phyloP scores from a whole-genome alignment of 441 rosid species.

The Geranium incanum region DNA sequence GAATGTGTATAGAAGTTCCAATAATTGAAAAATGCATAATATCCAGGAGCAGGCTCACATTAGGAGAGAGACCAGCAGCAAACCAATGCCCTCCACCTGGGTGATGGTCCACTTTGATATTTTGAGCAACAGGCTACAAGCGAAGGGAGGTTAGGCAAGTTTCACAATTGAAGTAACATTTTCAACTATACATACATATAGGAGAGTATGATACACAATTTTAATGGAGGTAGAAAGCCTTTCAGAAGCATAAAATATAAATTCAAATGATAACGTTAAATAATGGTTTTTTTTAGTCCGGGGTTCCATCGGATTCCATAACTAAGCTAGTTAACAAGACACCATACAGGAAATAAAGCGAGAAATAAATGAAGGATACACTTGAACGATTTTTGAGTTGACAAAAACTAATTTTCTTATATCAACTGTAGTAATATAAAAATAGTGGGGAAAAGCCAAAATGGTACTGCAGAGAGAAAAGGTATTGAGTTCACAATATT shows the following conservation, averaged over 20 bases:
- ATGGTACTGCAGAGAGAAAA: background rate
- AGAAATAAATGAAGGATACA: background rate
- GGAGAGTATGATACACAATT: slow-evolving; percentile 6
- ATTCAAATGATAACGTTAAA: too few relatives aligned
- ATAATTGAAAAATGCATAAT: slow-evolving; percentile 12
- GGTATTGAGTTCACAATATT: slow-evolving; percentile 11
- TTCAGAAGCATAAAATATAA: background rate
- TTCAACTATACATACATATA: background rate
- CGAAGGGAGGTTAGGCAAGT: background rate
- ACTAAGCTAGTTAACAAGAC: background rate
- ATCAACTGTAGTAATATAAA: background rate
- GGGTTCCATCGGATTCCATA: background rate
- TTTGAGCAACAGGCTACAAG: slow-evolving; percentile 65
- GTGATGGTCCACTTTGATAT: slow-evolving; percentile 88
- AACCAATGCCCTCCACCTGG: slow-evolving; percentile 99
- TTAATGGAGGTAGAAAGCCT: background rate
- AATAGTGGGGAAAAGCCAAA: slow-evolving; percentile 5
- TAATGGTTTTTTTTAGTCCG: too few relatives aligned
- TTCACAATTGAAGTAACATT: background rate
- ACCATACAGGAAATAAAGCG: background rate
- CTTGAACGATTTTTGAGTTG: background rate
- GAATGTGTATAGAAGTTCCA: slow-evolving; percentile 17
- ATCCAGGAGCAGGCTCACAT: slow-evolving; percentile 46
- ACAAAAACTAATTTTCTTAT: background rate
- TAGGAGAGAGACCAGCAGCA: slow-evolving; percentile 99